Percentiles rank a stretch among this genome's conserved stretches.
Evolutionary conservation across 2,329 filamentous ascomycete species (phyloP).

Genomic region (Pezicula rhizophila): DNA sequence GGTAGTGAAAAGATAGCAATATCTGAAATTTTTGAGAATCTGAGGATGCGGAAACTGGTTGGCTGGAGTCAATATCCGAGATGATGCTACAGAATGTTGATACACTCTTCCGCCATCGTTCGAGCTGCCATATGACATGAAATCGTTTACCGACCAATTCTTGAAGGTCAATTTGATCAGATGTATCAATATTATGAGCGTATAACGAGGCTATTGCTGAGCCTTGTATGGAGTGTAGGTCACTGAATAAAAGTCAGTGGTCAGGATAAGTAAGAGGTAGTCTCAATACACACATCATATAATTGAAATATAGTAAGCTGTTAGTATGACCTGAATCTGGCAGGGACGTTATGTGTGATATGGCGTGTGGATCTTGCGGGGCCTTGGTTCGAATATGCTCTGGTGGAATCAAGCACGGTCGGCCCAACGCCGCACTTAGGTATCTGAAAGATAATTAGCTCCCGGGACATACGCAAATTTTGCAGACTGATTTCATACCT

Average conservation of each 20-base stretch:
- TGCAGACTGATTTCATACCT: conserved; percentile 6
- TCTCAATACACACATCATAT: not conserved
- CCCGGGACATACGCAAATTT: conserved; percentile 2
- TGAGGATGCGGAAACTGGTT: conserved; percentile 4
- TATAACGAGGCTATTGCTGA: not conserved
- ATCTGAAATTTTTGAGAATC: conserved; percentile 6
- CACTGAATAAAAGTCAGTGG: not conserved
- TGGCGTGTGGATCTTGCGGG: not conserved
- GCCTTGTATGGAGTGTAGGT: not conserved
- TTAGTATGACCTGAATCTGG: not conserved
- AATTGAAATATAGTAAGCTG: not conserved
- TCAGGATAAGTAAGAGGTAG: not conserved
- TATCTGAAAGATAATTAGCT: not conserved
- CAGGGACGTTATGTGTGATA: not conserved
- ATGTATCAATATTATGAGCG: conserved; percentile 11
- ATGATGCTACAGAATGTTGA: conserved; percentile 2
- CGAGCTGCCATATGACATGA: conserved; percentile 8
- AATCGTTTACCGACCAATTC: conserved; percentile 8
- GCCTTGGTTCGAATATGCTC: not conserved
- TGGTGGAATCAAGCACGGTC: not conserved
- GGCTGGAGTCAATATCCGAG: not conserved
- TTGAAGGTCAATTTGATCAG: not conserved
- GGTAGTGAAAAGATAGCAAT: conserved; percentile 13
- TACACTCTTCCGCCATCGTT: conserved; percentile 6
- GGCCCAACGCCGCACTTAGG: not conserved